These are phyloP conservation scores for Zymoseptoria crescenta DNA, from an alignment of 2,329 filamentous ascomycete genomes.

Conservation along the genomic window DNA sequence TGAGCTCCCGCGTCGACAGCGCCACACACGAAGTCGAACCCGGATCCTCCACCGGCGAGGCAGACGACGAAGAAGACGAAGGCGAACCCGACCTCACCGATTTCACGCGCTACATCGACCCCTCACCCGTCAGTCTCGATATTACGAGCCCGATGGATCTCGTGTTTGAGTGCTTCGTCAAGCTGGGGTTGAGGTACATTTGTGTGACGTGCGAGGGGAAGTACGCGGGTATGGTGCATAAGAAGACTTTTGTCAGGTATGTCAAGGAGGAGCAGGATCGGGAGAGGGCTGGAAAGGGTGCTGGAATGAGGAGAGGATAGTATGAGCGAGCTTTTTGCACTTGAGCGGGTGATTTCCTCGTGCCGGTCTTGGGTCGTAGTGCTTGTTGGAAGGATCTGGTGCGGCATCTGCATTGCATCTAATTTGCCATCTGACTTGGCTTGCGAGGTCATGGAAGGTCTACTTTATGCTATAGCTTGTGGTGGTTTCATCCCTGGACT, in stretches of 20 bases:
- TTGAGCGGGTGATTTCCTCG: not conserved
- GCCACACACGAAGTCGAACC: not conserved
- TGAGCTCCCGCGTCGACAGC: not conserved
- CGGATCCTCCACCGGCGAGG: not conserved
- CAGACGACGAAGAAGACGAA: conserved; percentile 6
- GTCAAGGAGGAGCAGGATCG: conserved; percentile 70
- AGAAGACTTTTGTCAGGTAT: conserved; percentile 94
- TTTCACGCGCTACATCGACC: conserved; percentile 87
- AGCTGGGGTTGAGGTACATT: conserved; percentile 84
- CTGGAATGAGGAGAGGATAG: conserved; percentile 1
- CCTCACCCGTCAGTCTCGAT: conserved; percentile 79
- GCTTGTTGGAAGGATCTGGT: not conserved
- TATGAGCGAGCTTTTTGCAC: not conserved
- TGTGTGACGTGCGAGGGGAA: conserved; percentile 78
- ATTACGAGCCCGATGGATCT: conserved; percentile 86
- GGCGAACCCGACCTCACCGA: conserved; percentile 59
- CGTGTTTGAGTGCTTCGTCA: conserved; percentile 93
- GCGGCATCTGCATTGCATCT: not conserved
- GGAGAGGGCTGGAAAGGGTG: conserved; percentile 13
- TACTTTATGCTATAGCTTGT: no score
- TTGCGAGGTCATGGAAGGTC: no score
- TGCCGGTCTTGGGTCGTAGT: not conserved
- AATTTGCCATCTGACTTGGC: not conserved
- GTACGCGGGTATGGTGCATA: conserved; percentile 87
- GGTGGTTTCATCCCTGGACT: not conserved